Evolutionary conservation across 306 rosid species (phyloP), one percentile per base, ranked within the genome.

Genomic region (cucumber (Cucumis sativus)): DNA sequence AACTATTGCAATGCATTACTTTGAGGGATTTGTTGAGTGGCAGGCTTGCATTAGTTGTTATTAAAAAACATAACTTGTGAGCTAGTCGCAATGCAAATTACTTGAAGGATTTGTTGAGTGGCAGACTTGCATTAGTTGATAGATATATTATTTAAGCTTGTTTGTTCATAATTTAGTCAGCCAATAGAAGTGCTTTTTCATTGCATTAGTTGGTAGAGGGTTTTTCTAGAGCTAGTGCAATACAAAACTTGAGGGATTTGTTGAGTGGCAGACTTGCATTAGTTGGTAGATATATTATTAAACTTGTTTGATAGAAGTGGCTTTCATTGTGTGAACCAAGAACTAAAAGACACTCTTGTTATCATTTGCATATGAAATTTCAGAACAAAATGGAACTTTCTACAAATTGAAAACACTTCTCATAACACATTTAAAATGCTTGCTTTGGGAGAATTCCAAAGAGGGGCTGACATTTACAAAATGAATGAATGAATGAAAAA

Each of bases 401-500:
- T 33, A 33, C 4, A 33, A 3, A 4, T 33, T 4, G 3, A 33
- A 4, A 33, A 33, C 37, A 33, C 5, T 33, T 33, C 37, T 33
- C 37, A 3, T 5, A 4, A 33, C 37, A 33, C 37, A 33, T 33
- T 33, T 33, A 33, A 33, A 33, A 33, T 33, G 37, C 37, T 47
- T 47, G 54, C 54, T 47, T 47, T 47, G 54, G 54, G 54, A 47
- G 54, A 47, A 47, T 47, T 47, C 54, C 54, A 47, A 47, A 47
- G 54, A 13, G 16, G 16, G 6, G 16, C 54, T 52, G 8, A 8
- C 80, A 77, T 85, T 30, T 73, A 82, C 81, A 79, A 52, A 51
- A 55, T 18, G 23, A 55, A 71, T 25, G 60, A 25, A 72, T 69
- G 37, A 72, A 49, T 21, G 11, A 21, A 40, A 49, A 51, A 41